Base-by-base conservation (phyloP, 768 basidiomycete species). In the Saitozyma podzolica region DNA sequence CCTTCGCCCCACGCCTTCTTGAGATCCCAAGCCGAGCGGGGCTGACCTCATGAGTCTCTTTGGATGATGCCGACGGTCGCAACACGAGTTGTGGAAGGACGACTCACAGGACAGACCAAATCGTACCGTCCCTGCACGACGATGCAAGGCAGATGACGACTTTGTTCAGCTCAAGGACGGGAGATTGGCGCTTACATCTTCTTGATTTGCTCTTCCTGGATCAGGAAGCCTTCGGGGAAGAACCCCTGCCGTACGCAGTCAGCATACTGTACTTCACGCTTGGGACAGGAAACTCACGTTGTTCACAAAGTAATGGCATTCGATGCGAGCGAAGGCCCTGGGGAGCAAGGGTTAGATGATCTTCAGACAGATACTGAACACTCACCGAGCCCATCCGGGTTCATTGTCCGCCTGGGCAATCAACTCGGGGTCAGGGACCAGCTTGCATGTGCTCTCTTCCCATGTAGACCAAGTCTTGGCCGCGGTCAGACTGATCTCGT, bases 401-500 rank as follows among this genome's bases (percentile, higher is more conserved):
- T 64, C 61, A 14, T 47, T 19, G 17, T 59, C 51, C 9, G 52
- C 50, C 29, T 56, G 45, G 17, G 54, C 51, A 20, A 63, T 55
- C 2, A 13, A 40, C 16, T 54, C 58, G 2, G 50, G 7, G 42
- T 62, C 50, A 14, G 6, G 64, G 16, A 45, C n/a, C 39, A 69
- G 39, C 41, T 54, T 39, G 14, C 29, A 8, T 29, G 65, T 62
- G 17, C 62, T 60, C 41, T 59, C 58, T 90, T 94, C 92, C 90
- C 90, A 95, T 75, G 88, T 89, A 17, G 88, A 82, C 91, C 92
- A 94, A 3, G 90, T 90, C 70, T 85, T 89, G 4, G 91, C 91
- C 10, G 91, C 92, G 8, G 61, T 81, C 40, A 88, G 68, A 41
- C 89, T 83, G 4, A 82, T 85, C 68, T 84, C 81, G 40, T 89